Evolutionary conservation across 1,284 basidiomycete genomes (phyloP).

Genomic region (Cutaneotrichosporon sp.): DNA sequence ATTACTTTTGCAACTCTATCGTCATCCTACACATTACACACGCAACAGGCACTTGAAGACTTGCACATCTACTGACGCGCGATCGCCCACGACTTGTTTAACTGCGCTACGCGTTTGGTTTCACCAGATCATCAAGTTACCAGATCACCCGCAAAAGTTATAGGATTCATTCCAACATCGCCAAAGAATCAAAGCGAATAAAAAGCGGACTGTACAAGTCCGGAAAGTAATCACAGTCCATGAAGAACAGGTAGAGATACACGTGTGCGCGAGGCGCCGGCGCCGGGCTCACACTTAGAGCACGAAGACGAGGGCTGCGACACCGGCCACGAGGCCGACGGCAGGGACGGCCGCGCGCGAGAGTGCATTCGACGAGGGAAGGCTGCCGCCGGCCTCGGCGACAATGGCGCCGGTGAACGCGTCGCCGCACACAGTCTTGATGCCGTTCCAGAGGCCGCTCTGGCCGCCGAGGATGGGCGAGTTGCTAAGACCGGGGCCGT

Average conservation of each 20-base stretch:
- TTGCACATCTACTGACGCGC: too few relatives aligned
- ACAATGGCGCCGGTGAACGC: constrained; percentile 49
- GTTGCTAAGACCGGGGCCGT: constrained; percentile 67
- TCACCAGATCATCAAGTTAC: neutral
- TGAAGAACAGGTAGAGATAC: constrained; percentile 11
- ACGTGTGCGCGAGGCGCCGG: constrained; percentile 11
- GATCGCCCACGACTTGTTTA: too few relatives aligned
- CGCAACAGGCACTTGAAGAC: too few relatives aligned
- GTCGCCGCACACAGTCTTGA: constrained; percentile 57
- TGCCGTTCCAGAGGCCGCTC: constrained; percentile 62
- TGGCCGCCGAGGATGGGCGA: constrained; percentile 69
- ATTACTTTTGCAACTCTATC: too few relatives aligned
- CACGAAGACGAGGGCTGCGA: constrained; percentile 28
- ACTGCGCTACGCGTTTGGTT: neutral
- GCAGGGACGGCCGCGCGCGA: constrained; percentile 28
- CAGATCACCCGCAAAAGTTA: constrained; percentile 5
- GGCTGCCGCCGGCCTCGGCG: constrained; percentile 42
- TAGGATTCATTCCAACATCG: constrained; percentile 27
- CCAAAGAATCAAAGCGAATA: constrained; percentile 24
- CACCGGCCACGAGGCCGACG: constrained; percentile 34
- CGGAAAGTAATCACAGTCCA: constrained; percentile 16
- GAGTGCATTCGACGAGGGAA: constrained; percentile 26
- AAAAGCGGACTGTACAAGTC: constrained; percentile 5
- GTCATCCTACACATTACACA: too few relatives aligned
- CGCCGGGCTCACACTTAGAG: constrained; percentile 18